Percentiles rank a stretch among this genome's conserved stretches.
phyloP scores from a whole-genome alignment of 2,329 filamentous ascomycete species.

The Penicillium carneum region DNA sequence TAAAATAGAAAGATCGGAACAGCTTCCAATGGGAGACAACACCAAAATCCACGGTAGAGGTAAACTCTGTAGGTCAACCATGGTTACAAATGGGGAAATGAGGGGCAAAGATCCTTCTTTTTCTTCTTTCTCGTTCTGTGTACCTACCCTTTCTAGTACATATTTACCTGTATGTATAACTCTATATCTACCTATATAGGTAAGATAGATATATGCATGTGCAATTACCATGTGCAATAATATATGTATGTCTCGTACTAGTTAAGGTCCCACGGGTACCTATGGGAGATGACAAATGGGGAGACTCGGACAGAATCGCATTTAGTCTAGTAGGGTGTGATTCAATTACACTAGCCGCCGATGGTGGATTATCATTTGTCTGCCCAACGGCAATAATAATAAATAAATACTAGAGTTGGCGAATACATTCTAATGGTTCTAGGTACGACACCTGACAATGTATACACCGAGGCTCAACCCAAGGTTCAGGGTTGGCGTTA shows the following conservation, averaged over 20 bases:
- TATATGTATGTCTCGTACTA: neutral
- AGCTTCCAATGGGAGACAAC: conserved; percentile 5
- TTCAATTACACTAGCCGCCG: conserved; percentile 1
- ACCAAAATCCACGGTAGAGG: conserved; percentile 16
- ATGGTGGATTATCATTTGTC: conserved; percentile 13
- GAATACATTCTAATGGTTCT: neutral
- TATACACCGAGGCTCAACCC: neutral
- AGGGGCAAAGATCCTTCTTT: conserved; percentile 15
- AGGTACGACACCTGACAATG: neutral
- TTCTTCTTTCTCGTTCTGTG: neutral
- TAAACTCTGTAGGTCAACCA: neutral
- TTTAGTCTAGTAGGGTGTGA: conserved; percentile 14
- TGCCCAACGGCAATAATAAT: conserved; percentile 18
- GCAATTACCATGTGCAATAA: neutral
- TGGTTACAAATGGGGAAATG: neutral
- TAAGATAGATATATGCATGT: no score
- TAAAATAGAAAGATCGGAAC: conserved; percentile 13
- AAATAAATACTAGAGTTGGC: no score
- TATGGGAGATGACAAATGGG: neutral
- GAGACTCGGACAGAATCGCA: conserved; percentile 12
- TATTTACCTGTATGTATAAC: no score
- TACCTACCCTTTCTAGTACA: neutral
- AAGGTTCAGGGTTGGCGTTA: conserved; percentile 4
- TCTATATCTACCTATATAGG: no score
- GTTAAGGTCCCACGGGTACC: neutral